Evolutionary conservation across 371 early-diverging fungal genomes (phyloP).

Genomic region (Actinomortierella ambigua): DNA sequence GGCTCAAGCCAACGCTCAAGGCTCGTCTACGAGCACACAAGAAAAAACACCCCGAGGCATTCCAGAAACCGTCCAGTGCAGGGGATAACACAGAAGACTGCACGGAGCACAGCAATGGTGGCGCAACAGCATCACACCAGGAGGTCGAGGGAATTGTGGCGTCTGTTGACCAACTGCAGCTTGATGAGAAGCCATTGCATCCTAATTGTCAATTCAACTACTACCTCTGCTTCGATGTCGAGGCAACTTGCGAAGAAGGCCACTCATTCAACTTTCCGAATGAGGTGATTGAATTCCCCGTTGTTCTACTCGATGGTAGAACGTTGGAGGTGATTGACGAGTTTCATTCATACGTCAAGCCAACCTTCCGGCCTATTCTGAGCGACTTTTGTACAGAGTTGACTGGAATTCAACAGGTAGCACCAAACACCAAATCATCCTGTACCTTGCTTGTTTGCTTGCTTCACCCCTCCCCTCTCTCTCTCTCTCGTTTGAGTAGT

Average conservation of each 20-base stretch:
- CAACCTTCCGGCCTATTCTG: slow-evolving; percentile 65
- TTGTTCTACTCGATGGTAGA: slow-evolving; percentile 67
- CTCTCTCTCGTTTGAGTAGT: no score
- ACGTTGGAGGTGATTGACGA: slow-evolving; percentile 67
- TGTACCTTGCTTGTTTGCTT: slow-evolving; percentile 5
- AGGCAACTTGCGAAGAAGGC: slow-evolving; percentile 78
- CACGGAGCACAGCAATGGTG: neutral
- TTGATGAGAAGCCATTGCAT: slow-evolving; percentile 9
- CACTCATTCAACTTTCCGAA: slow-evolving; percentile 63
- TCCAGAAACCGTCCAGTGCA: neutral
- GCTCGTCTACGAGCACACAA: slow-evolving; percentile 53
- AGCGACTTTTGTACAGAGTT: slow-evolving; percentile 72
- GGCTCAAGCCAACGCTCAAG: slow-evolving; percentile 55
- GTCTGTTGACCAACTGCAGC: neutral
- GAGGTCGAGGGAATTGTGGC: neutral
- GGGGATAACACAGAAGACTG: slow-evolving; percentile 6
- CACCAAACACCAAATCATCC: neutral
- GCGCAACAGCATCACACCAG: neutral
- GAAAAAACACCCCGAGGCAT: slow-evolving; percentile 39
- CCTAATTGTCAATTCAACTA: slow-evolving; percentile 55
- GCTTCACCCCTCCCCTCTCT: neutral
- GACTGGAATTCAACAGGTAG: slow-evolving; percentile 75
- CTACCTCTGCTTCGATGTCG: slow-evolving; percentile 79
- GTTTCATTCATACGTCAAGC: slow-evolving; percentile 78
- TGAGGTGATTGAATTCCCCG: slow-evolving; percentile 89